These are phyloP conservation scores for Pseudocohnilembus persalinus DNA, from an alignment of 169 alveolate species.

Conservation along the genomic window DNA sequence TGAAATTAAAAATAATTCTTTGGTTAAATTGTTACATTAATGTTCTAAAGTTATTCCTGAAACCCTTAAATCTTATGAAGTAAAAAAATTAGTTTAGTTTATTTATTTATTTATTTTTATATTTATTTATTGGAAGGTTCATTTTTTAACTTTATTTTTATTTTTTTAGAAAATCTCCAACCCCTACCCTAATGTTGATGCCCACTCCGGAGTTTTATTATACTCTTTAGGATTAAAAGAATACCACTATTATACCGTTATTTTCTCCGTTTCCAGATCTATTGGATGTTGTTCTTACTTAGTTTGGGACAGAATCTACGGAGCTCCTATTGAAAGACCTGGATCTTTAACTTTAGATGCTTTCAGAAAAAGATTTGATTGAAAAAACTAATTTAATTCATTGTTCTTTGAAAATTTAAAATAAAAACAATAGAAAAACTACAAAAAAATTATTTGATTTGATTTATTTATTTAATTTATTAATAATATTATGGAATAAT, in stretches of 20 bases:
- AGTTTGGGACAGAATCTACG: constrained; percentile 74
- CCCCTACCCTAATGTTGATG: constrained; percentile 98
- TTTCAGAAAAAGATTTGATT: too few species aligned
- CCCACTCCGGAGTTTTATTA: constrained; percentile 93
- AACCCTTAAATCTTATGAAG: constrained; percentile 79
- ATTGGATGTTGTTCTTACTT: constrained; percentile 88
- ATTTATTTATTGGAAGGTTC: background rate
- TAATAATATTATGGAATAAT: background rate
- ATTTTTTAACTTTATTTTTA: too few species aligned
- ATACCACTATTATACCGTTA: constrained; percentile 92
- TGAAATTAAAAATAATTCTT: constrained; percentile 82
- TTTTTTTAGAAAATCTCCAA: constrained; percentile 80
- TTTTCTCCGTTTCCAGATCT: constrained; percentile 94
- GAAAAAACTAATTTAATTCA: background rate
- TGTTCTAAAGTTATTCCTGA: constrained; percentile 87
- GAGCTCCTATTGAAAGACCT: constrained; percentile 81
- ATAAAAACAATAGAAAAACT: background rate
- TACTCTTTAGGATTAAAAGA: constrained; percentile 89
- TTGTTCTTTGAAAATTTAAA: background rate
- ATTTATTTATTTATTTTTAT: too few species aligned
- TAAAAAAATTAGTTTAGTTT: too few species aligned
- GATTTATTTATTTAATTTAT: background rate
- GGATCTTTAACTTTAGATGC: constrained; percentile 19
- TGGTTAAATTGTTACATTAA: constrained; percentile 80
- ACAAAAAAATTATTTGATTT: too few species aligned